Evolutionary conservation across 1,284 basidiomycete species (phyloP).

Genomic region (Puccinia coronata): DNA sequence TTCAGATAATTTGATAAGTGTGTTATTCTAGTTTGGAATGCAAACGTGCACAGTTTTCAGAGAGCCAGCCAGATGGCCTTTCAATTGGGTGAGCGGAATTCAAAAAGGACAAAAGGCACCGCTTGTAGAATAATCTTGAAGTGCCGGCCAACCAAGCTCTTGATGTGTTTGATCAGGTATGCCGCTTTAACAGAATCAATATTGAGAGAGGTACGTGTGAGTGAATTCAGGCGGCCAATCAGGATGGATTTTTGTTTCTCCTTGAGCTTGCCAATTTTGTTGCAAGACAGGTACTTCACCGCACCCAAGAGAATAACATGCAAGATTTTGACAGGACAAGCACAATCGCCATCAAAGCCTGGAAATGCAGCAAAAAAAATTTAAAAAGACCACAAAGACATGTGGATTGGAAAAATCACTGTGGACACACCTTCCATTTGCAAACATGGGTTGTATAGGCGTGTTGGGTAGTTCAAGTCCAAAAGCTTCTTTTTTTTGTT

Average conservation of each 20-base stretch:
- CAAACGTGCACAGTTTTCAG: constrained; percentile 57
- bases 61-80: constrained; percentile 58
- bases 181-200: neutral
- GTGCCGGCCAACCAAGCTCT: constrained; percentile 59
- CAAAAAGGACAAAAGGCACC: constrained; percentile 60
- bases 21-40: constrained; percentile 60
- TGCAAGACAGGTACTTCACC: constrained; percentile 60
- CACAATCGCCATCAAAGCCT: neutral
- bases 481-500: neutral
- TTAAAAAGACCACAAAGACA: neutral
- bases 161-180: constrained; percentile 57
- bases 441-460: neutral
- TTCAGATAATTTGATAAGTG: constrained; percentile 58
- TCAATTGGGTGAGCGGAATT: constrained; percentile 52
- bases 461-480: neutral
- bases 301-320: constrained; percentile 60
- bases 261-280: neutral
- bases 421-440: neutral
- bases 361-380: neutral
- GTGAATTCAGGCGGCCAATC: neutral
- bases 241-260: neutral
- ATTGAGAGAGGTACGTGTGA: neutral
- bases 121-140: constrained; percentile 60
- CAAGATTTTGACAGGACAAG: constrained; percentile 59
- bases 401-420: neutral